Evolutionary conservation across 805 yeast genomes (phyloP), one percentile per base, ranked within the genome.

Genomic region (Yarrowia sp.): DNA sequence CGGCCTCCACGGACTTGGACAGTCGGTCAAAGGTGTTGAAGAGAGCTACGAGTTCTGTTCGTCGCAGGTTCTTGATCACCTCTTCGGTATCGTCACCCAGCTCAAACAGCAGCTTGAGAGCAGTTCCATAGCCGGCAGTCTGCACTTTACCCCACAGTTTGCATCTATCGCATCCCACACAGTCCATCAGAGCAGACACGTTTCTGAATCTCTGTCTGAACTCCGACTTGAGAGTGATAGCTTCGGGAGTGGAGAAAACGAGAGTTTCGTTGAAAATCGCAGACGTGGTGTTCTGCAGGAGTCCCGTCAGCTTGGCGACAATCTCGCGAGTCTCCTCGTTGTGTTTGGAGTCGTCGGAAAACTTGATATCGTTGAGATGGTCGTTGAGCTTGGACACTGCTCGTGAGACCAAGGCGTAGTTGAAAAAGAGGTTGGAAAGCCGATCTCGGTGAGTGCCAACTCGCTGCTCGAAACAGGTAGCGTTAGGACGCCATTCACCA

Each of bases 101-200:
- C 77, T 94, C 98, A 77, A 95, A 92, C 70, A 95, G 81, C 32
- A 94, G 85, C 77, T 95, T 95, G 75, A 95, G 84, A 1, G 97
- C 97, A 9, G 99, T 95, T 19, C 98, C 99, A 78, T 95, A 95
- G 22, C 99, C 99, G 15, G 95, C 91, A 1, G 97, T 92, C 81
- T 95, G 99, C 40, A 95, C 86, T 78, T 95, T 95, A 10, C 99
- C 99, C 99, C 99, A 95, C 79, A 95, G 82, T 75, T 98, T 86
- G 78, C 99, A 95, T 76, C 98, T 84, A 77, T 95, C 99, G 81
- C 99, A 95, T 46, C 97, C 98, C 49, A 95, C 98, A 81, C 99
- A 95, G 78, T 94, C 97, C 98, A 95, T 95, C 53, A 95, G 87
- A 64, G 91, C 89, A 22, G 97, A 88, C 32, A 95, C 96, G 76